Evolutionary conservation across 495 filamentous ascomycete species (phyloP).

Genomic region (Friedmanniomyces endolithicus): DNA sequence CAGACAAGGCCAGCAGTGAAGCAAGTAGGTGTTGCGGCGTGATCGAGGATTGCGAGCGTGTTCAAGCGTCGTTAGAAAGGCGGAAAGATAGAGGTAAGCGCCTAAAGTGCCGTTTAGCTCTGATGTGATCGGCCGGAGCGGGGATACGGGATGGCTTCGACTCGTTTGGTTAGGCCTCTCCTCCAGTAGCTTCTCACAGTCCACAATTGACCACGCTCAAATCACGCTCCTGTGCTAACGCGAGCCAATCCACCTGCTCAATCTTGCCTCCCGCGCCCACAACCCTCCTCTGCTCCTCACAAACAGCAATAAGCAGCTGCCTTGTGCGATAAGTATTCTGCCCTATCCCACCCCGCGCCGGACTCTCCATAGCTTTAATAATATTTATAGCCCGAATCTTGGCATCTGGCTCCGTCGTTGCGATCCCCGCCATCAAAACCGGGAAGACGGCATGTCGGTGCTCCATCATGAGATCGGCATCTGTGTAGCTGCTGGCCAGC

Average conservation of each 20-base stretch:
- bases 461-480: conserved; percentile 25
- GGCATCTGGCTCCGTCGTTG: conserved; percentile 30
- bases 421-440: conserved; percentile 44
- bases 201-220: conserved; percentile 16
- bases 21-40: no score
- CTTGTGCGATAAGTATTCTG: conserved; percentile 37
- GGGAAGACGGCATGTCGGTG: conserved; percentile 44
- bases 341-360: conserved; percentile 35
- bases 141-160: no score
- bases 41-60: no score
- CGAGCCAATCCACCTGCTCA: conserved; percentile 16
- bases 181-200: background rate
- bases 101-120: no score
- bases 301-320: conserved; percentile 39
- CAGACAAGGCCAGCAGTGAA: no score
- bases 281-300: conserved; percentile 27
- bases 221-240: conserved; percentile 2
- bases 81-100: no score
- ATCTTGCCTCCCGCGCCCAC: conserved; percentile 5
- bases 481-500: conserved; percentile 30
- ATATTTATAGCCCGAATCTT: conserved; percentile 42
- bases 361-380: conserved; percentile 37
- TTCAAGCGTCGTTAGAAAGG: no score
- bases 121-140: no score
- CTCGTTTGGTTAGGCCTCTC: no score